Conservation (phyloP, 495 filamentous ascomycete species). For the Hypoxylon rickii region DNA sequence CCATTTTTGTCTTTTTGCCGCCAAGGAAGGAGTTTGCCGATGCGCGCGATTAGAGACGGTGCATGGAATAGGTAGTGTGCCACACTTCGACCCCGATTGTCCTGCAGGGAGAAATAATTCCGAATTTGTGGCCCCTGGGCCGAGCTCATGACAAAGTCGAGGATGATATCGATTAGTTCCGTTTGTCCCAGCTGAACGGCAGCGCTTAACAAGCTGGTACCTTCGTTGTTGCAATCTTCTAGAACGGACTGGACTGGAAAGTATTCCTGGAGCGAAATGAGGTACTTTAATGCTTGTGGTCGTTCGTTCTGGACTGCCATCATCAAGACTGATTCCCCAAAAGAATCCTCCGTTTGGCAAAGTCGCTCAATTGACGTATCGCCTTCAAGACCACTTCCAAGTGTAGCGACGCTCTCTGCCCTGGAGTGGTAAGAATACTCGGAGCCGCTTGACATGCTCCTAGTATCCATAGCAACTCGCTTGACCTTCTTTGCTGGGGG, state of each 20-base stretch:
- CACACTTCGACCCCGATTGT: slow-evolving; percentile 83
- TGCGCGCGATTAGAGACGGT: slow-evolving; percentile 72
- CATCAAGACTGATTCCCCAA: slow-evolving; percentile 89
- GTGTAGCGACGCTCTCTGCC: slow-evolving; percentile 75
- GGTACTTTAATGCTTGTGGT: slow-evolving; percentile 70
- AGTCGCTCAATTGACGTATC: slow-evolving; percentile 84
- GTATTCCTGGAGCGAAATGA: slow-evolving; percentile 75
- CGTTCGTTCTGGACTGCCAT: slow-evolving; percentile 88
- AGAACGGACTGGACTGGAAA: slow-evolving; percentile 71
- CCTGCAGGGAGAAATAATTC: slow-evolving; percentile 73
- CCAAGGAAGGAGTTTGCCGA: slow-evolving; percentile 85
- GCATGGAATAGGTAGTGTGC: slow-evolving; percentile 97
- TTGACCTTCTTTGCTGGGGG: slow-evolving; percentile 64
- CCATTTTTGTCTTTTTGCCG: slow-evolving; percentile 90
- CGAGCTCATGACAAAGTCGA: slow-evolving; percentile 60
- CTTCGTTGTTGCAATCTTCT: slow-evolving; percentile 84
- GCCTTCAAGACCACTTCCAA: slow-evolving; percentile 74
- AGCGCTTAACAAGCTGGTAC: slow-evolving; percentile 86
- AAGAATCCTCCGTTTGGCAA: slow-evolving; percentile 76
- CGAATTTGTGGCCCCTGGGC: slow-evolving; percentile 50
- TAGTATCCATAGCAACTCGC: slow-evolving; percentile 82
- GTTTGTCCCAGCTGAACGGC: slow-evolving; percentile 87
- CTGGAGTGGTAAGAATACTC: slow-evolving; percentile 76
- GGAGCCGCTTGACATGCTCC: slow-evolving; percentile 86
- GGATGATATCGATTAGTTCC: slow-evolving; percentile 72